A percentile compares a stretch with the other conserved stretches of the same genome.
phyloP scores from a whole-genome alignment of 371 early-diverging fungal species.

The Mortierella sp. region DNA sequence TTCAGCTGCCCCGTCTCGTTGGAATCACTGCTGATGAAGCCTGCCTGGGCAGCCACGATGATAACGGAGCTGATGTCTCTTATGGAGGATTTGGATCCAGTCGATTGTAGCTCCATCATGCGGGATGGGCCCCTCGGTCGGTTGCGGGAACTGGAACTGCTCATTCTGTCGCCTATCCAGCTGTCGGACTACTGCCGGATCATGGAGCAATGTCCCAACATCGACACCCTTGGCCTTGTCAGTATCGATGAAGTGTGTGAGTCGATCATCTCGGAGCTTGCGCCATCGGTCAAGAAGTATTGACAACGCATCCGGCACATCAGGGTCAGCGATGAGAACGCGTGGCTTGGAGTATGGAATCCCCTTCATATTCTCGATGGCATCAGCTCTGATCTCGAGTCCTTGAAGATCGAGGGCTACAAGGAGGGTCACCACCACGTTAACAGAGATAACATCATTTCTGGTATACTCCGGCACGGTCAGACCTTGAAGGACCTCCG shows the following conservation, averaged over 20 bases:
- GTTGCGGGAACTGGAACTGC: background rate
- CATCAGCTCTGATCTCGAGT: background rate
- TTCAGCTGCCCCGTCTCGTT: background rate
- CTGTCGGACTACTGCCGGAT: background rate
- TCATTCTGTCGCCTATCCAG: background rate
- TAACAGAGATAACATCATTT: background rate
- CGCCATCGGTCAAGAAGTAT: background rate
- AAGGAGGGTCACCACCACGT: background rate
- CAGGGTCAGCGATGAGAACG: background rate
- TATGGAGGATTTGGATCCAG: background rate
- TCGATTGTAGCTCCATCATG: background rate
- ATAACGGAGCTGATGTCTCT: too few relatives aligned
- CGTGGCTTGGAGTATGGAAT: background rate
- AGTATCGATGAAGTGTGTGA: background rate
- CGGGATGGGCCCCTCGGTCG: background rate
- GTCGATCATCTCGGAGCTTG: background rate
- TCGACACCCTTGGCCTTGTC: background rate
- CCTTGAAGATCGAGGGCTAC: background rate
- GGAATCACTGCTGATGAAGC: background rate
- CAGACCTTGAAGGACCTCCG: background rate
- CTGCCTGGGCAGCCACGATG: background rate
- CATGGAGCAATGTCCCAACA: background rate
- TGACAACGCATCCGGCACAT: background rate
- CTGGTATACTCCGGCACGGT: background rate
- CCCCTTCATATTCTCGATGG: background rate